Evolutionary conservation across 768 basidiomycete species (phyloP).

Genomic region (Kwoniella heveanensis): DNA sequence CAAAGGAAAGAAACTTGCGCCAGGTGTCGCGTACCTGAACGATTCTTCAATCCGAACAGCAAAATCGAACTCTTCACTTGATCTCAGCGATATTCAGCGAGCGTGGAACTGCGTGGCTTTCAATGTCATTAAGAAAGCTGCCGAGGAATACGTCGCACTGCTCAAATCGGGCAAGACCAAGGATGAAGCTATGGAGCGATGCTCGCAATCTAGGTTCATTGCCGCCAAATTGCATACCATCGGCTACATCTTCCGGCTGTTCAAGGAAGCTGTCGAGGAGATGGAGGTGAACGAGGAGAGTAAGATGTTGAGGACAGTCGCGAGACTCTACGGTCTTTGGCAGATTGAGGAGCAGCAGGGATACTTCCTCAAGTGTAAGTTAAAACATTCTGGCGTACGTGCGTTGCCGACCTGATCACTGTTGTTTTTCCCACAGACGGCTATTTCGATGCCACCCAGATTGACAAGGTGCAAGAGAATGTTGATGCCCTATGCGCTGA

Average conservation of each 20-base stretch:
- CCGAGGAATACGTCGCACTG: conserved; percentile 52
- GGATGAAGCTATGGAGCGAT: conserved; percentile 58
- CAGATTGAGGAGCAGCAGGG: conserved; percentile 59
- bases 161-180: conserved; percentile 55
- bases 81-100: conserved; percentile 55
- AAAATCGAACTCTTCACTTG: conserved; percentile 50
- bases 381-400: not conserved
- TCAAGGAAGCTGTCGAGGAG: conserved; percentile 55
- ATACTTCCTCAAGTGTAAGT: conserved; percentile 58
- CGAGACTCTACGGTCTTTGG: conserved; percentile 57
- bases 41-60: conserved; percentile 46
- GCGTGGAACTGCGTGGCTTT: conserved; percentile 58
- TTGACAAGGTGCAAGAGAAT: conserved; percentile 48
- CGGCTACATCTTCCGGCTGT: conserved; percentile 57
- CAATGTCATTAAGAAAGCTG: conserved; percentile 58
- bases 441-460: conserved; percentile 50
- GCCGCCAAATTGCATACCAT: conserved; percentile 58
- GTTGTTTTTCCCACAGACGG: conserved; percentile 38
- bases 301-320: conserved; percentile 53
- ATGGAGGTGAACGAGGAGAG: conserved; percentile 51
- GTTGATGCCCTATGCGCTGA: conserved; percentile 53
- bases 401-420: not conserved
- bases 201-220: conserved; percentile 58
- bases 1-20: conserved; percentile 55
- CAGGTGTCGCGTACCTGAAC: conserved; percentile 58